Conservation (phyloP, 495 filamentous ascomycete species). For the Penicillium roqueforti region DNA sequence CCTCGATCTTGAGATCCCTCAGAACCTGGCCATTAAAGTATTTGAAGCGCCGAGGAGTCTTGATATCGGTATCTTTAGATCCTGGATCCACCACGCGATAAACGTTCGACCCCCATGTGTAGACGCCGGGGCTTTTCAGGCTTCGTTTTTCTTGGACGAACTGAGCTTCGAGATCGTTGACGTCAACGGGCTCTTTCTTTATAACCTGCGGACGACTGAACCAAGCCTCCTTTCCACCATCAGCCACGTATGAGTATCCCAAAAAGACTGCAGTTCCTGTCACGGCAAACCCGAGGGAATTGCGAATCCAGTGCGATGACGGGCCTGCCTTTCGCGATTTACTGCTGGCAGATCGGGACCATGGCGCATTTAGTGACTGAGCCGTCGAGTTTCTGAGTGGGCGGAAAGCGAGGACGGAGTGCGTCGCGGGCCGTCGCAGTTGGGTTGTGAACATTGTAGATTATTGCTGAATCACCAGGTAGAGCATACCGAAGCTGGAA, state of each 20-base stretch:
- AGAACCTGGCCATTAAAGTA: conserved; percentile 85
- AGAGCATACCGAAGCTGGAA: conserved; percentile 8
- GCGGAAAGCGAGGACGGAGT: conserved; percentile 18
- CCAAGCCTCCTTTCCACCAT: conserved; percentile 17
- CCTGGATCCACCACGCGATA: conserved; percentile 81
- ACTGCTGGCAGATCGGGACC: conserved; percentile 33
- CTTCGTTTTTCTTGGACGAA: conserved; percentile 84
- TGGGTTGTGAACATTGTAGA: conserved; percentile 32
- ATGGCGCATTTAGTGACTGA: conserved; percentile 22
- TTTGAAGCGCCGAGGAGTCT: conserved; percentile 69
- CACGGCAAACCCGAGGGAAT: conserved; percentile 33
- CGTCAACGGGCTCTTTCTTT: conserved; percentile 24
- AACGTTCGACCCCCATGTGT: conserved; percentile 89
- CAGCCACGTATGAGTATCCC: conserved; percentile 34
- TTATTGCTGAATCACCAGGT: conserved; percentile 2
- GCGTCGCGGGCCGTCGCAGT: conserved; percentile 25
- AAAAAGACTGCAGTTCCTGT: conserved; percentile 35
- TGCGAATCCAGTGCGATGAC: conserved; percentile 34
- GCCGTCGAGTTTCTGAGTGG: conserved; percentile 15
- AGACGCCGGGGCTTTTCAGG: conserved; percentile 85
- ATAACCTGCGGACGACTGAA: conserved; percentile 15
- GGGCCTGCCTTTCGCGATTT: conserved; percentile 16
- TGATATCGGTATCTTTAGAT: conserved; percentile 69
- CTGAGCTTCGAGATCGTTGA: conserved; percentile 63
- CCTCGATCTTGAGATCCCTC: conserved; percentile 80